Evolutionary conservation across 208 protist species (phyloP), one percentile per base, ranked within the genome.

Genomic region (Crithidia brevicula): DNA sequence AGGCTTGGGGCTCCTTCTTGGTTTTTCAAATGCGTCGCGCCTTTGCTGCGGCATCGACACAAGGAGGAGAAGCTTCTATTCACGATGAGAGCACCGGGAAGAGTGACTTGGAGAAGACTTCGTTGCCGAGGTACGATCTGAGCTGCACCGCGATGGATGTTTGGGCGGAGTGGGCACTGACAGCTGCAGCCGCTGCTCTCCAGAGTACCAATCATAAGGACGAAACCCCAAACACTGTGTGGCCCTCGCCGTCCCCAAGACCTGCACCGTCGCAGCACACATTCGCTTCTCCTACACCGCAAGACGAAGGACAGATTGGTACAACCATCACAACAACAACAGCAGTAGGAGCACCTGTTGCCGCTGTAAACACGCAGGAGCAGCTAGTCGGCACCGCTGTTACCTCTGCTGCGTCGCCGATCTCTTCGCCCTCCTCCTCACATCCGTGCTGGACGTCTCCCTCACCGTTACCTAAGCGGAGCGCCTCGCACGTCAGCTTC

Each of bases 401-500:
- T 31, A 15, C 10, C 38, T 42, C 52, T 18, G 47, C 47, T 4
- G 27, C 51, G 34, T 54, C 63, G 31, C 23, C 54, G 11, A 57
- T 30, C 3, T 36, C 47, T 4, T 33, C 30, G 10, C 49, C 51
- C 8, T 33, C 57, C 13, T 34, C 33, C 11, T n/a, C 25, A 9
- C 42, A 36, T 27, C 4, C 42, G 13, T 52, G 20, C 5, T 33
- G 38, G 20, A 23, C 43, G 22, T 38, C 40, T n/a, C 31, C 18
- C 16, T 38, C 20, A 13, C 40, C 25, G 23, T 33, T 33, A 30
- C 38, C 13, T 0, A 42, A 40, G 20, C 67, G 67, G 7, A 34
- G 36, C n/a, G 23, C 67, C 1, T 54, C 67, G 28, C 56, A 72
- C 38, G 42, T 65, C 67, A 72, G n/a, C 57, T 65, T 72, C 36